Percentiles rank a stretch among this genome's conserved stretches.
Conservation (phyloP, 2,329 filamentous ascomycete species). For the Pyrenochaeta sp. region DNA sequence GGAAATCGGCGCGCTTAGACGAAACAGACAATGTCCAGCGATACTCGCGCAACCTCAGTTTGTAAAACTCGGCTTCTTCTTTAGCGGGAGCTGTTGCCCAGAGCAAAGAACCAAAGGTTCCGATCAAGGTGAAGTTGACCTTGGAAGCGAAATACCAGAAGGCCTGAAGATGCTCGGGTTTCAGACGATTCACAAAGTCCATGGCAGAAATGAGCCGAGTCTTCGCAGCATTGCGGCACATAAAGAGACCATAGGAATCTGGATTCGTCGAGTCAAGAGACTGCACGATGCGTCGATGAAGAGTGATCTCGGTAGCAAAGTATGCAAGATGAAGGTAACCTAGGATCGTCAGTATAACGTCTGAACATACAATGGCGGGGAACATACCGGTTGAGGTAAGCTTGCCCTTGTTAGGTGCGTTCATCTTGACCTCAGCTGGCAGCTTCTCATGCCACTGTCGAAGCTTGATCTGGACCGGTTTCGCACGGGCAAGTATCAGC, state of each 20-base stretch:
- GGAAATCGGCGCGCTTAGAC: constrained; percentile 69
- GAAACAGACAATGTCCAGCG: constrained; percentile 92
- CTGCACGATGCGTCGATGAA: constrained; percentile 89
- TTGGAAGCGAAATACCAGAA: constrained; percentile 94
- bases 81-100: constrained; percentile 87
- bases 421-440: constrained; percentile 71
- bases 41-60: constrained; percentile 83
- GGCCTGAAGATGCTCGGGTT: constrained; percentile 81
- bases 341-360: constrained; percentile 16
- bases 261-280: constrained; percentile 67
- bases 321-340: constrained; percentile 86
- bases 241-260: constrained; percentile 86
- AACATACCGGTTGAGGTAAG: constrained; percentile 54
- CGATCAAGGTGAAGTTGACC: constrained; percentile 92
- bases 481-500: constrained; percentile 75
- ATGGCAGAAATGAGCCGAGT: constrained; percentile 93
- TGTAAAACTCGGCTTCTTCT: constrained; percentile 94
- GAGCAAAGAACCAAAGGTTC: constrained; percentile 88
- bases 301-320: constrained; percentile 91
- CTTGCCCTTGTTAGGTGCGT: constrained; percentile 54
- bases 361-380: constrained; percentile 1
- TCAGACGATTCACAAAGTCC: constrained; percentile 95
- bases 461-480: constrained; percentile 81
- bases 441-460: constrained; percentile 82
- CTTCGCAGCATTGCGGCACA: constrained; percentile 92